These are phyloP conservation scores for Beauveria medogensis DNA, from an alignment of 2,329 filamentous ascomycete species.

Conservation along the genomic window DNA sequence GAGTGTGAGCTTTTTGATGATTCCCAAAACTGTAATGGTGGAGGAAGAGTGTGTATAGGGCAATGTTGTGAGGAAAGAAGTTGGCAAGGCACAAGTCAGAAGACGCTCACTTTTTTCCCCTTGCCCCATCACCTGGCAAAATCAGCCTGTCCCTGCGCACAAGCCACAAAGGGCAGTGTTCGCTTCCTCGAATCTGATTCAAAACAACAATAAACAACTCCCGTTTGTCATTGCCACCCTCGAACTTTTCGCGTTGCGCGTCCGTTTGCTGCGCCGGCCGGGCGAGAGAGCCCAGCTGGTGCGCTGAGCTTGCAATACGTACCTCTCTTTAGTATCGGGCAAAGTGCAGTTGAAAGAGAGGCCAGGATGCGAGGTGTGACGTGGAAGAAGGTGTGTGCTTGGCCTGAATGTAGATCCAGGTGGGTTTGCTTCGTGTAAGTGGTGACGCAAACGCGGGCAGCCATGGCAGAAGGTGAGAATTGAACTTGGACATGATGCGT, in stretches of 20 bases:
- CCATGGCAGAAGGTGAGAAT: background rate
- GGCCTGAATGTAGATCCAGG: background rate
- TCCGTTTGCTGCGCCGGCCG: background rate
- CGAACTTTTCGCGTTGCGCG: background rate
- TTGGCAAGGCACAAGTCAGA: background rate
- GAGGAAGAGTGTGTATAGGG: background rate
- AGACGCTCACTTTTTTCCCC: background rate
- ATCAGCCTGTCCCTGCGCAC: background rate
- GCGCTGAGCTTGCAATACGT: background rate
- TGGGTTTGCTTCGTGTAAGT: background rate
- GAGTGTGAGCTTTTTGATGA: background rate
- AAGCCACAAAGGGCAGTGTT: background rate
- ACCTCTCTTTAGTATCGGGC: no score
- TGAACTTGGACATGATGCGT: no score
- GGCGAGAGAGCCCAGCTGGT: background rate
- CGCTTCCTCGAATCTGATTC: background rate
- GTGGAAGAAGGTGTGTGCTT: background rate
- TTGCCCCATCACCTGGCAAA: background rate
- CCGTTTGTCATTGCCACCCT: background rate
- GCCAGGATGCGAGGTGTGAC: background rate
- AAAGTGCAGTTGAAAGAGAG: no score
- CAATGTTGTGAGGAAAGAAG: background rate
- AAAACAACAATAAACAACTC: constrained; percentile 2
- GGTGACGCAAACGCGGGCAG: background rate
- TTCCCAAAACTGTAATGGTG: no score